A percentile compares a stretch with the other conserved stretches of the same genome.
Conservation (phyloP, 306 rosid species). For the Inga laurina region DNA sequence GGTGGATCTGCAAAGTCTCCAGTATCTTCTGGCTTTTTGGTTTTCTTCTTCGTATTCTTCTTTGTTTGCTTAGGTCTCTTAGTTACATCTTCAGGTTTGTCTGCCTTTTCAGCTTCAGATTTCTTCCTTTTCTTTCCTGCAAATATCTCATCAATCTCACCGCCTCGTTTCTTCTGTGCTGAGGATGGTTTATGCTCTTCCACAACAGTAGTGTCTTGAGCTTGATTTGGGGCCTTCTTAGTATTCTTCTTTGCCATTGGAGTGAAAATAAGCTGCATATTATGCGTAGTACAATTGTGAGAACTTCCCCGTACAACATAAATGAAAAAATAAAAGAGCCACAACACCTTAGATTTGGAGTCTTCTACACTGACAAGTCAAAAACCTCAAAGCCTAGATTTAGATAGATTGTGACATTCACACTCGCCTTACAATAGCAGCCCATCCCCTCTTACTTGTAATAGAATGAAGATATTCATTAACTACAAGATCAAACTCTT, state of each 20-base stretch:
- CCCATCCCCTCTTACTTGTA: neutral
- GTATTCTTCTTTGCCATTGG: constrained; percentile 42
- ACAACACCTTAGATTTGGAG: neutral
- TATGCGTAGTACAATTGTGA: neutral
- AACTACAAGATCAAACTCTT: neutral
- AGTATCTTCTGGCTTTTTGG: constrained; percentile 16
- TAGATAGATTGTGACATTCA: neutral
- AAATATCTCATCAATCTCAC: constrained; percentile 79
- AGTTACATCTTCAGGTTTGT: constrained; percentile 27
- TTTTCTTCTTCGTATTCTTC: constrained; percentile 43
- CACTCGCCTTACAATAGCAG: neutral
- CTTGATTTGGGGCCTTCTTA: constrained; percentile 9
- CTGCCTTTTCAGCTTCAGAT: constrained; percentile 9
- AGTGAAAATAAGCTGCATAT: constrained; percentile 36
- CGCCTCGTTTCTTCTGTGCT: constrained; percentile 30
- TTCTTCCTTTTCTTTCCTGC: constrained; percentile 68
- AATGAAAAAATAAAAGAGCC: neutral
- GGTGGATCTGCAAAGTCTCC: constrained; percentile 38
- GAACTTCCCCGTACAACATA: neutral
- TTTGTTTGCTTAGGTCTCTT: constrained; percentile 36
- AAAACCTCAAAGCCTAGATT: neutral
- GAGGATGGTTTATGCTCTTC: constrained; percentile 46
- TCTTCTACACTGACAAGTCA: neutral
- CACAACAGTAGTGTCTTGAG: constrained; percentile 29
- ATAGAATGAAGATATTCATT: neutral